phyloP scores from a whole-genome alignment of 2,329 filamentous ascomycete genomes.

The Clarireedia hainanense region DNA sequence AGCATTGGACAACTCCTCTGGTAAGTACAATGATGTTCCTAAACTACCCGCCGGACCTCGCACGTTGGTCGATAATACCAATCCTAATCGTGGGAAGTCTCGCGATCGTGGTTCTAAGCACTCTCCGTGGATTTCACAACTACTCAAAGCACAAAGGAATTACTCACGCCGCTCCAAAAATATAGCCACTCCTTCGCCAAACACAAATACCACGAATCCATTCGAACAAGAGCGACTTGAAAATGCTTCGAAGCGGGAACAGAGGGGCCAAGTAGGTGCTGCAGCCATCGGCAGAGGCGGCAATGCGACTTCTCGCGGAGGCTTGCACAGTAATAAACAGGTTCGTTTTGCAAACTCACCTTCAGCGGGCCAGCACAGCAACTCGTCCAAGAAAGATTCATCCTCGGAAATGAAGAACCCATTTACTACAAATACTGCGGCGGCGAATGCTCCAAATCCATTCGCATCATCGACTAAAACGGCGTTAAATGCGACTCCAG shows the following conservation, averaged over 20 bases:
- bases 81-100: slow-evolving; percentile 11
- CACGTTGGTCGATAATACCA: slow-evolving; percentile 14
- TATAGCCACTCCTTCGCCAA: slow-evolving; percentile 10
- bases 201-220: slow-evolving; percentile 14
- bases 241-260: slow-evolving; percentile 28
- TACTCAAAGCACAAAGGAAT: neutral
- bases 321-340: slow-evolving; percentile 18
- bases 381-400: neutral
- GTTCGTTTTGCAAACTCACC: slow-evolving; percentile 21
- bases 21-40: slow-evolving; percentile 21
- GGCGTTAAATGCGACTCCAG: neutral
- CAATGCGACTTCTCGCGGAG: slow-evolving; percentile 14
- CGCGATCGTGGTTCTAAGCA: slow-evolving; percentile 7
- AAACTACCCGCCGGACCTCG: slow-evolving; percentile 8
- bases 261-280: slow-evolving; percentile 18
- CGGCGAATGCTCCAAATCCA: slow-evolving; percentile 11
- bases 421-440: neutral
- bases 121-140: slow-evolving; percentile 13
- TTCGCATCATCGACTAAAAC: slow-evolving; percentile 8
- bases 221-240: slow-evolving; percentile 28
- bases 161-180: slow-evolving; percentile 10
- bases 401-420: slow-evolving; percentile 3
- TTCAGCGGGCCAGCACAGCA: neutral
- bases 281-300: slow-evolving; percentile 17
- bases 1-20: slow-evolving; percentile 26